phyloP scores from a whole-genome alignment of 331 rosid genomes.

The Stylosanthes scabra region DNA sequence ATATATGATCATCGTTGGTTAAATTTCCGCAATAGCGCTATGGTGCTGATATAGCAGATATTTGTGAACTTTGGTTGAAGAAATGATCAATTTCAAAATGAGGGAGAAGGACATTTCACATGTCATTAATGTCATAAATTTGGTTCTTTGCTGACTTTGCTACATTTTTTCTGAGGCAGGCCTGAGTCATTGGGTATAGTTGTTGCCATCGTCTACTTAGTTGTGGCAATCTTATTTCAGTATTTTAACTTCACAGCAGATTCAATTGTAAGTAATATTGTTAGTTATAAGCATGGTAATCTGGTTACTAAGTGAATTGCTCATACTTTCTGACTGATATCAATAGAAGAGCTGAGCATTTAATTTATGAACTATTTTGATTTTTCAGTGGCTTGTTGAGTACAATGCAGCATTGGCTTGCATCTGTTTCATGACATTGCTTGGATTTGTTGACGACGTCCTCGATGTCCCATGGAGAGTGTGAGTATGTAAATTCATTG shows the following conservation, averaged over 20 bases:
- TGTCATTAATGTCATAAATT: background rate
- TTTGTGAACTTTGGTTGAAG: background rate
- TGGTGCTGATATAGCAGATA: no score
- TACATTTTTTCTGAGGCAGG: slow-evolving; percentile 52
- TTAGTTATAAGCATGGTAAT: slow-evolving; percentile 16
- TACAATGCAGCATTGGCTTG: slow-evolving; percentile 95
- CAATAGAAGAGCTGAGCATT: slow-evolving; percentile 21
- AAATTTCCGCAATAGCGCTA: no score
- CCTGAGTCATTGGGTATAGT: slow-evolving; percentile 93
- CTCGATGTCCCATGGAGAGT: slow-evolving; percentile 99
- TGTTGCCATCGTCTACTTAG: slow-evolving; percentile 83
- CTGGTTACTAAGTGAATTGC: background rate
- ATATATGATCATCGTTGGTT: no score
- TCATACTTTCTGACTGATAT: slow-evolving; percentile 7
- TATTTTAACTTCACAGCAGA: slow-evolving; percentile 84
- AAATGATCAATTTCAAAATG: slow-evolving; percentile 16
- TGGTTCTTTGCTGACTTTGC: slow-evolving; percentile 2
- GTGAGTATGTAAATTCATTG: slow-evolving; percentile 60
- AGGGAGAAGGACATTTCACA: background rate
- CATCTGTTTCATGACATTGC: slow-evolving; percentile 91
- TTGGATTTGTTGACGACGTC: slow-evolving; percentile 98
- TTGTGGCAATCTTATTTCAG: slow-evolving; percentile 78
- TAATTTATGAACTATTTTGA: slow-evolving; percentile 31
- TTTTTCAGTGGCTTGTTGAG: slow-evolving; percentile 97
- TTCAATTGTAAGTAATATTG: slow-evolving; percentile 70